Conservation (phyloP, 257 asterid genomes). For the Solanum tacnaense region DNA sequence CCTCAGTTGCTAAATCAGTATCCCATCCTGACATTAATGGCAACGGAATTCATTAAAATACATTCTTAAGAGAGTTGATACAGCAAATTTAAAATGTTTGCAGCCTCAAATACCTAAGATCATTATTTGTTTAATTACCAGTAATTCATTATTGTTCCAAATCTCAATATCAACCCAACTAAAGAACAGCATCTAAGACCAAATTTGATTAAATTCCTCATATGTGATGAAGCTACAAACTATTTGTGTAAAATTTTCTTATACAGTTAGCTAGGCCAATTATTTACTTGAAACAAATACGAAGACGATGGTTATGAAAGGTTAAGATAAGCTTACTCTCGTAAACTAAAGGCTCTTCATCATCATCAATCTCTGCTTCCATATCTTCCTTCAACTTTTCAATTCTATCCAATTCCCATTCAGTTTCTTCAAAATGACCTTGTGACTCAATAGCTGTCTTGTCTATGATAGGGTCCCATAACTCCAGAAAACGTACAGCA, state of each 20-base stretch:
- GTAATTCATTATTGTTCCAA: background rate
- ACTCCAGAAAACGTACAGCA: constrained; percentile 80
- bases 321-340: constrained; percentile 58
- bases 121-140: background rate
- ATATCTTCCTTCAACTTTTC: constrained; percentile 96
- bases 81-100: background rate
- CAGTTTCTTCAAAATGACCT: constrained; percentile 62
- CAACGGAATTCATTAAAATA: constrained; percentile 4
- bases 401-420: constrained; percentile 95
- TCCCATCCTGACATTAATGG: constrained; percentile 71
- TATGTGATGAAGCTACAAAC: background rate
- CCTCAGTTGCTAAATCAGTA: constrained; percentile 95
- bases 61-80: constrained; percentile 3
- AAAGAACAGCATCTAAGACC: background rate
- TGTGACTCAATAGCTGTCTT: constrained; percentile 53
- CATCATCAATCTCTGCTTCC: constrained; percentile 99
- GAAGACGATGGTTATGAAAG: background rate
- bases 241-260: background rate
- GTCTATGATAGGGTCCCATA: constrained; percentile 91
- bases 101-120: background rate
- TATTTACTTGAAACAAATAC: background rate
- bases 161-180: background rate
- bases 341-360: constrained; percentile 89
- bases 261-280: background rate
- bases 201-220: background rate